These are phyloP conservation scores for Adenanthera pavonina DNA, from an alignment of 306 rosid genomes.

Conservation along the genomic window DNA sequence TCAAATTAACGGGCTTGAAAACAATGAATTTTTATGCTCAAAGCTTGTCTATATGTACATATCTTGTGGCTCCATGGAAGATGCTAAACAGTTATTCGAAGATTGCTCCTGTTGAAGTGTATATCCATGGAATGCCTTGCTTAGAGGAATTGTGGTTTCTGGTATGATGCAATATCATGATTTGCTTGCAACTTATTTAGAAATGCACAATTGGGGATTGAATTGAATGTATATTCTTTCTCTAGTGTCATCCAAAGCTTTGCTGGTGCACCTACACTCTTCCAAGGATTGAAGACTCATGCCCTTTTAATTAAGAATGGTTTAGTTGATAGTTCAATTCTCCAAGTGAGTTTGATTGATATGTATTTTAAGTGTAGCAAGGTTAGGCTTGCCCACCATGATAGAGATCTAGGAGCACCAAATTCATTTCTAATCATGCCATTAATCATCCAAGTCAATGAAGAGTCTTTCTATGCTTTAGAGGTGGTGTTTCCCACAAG, in stretches of 20 bases:
- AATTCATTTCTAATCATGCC: too few relatives aligned
- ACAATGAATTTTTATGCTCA: conserved; percentile 56
- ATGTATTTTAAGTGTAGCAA: conserved; percentile 62
- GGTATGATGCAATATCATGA: conserved; percentile 57
- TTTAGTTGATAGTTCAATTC: conserved; percentile 55
- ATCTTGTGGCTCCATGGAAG: conserved; percentile 55
- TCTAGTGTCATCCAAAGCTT: conserved; percentile 77
- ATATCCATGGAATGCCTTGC: conserved; percentile 72
- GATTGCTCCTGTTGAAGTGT: conserved; percentile 53
- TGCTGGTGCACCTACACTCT: conserved; percentile 71
- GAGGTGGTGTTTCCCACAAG: too few relatives aligned
- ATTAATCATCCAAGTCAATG: too few relatives aligned
- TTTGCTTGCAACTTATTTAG: conserved; percentile 47
- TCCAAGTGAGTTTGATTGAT: conserved; percentile 51
- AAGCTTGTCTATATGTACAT: conserved; percentile 63
- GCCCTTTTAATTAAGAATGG: conserved; percentile 81
- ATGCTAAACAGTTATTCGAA: conserved; percentile 57
- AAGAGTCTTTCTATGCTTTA: too few relatives aligned
- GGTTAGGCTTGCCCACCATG: conserved; percentile 48
- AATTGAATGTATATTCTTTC: conserved; percentile 75
- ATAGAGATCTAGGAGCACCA: too few relatives aligned
- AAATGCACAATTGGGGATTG: conserved; percentile 70
- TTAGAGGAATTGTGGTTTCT: conserved; percentile 64
- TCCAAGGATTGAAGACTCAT: conserved; percentile 71
- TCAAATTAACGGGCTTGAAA: conserved; percentile 62